Evolutionary conservation across 2,329 filamentous ascomycete species (phyloP).

Genomic region (Amauroascus verrucosus): DNA sequence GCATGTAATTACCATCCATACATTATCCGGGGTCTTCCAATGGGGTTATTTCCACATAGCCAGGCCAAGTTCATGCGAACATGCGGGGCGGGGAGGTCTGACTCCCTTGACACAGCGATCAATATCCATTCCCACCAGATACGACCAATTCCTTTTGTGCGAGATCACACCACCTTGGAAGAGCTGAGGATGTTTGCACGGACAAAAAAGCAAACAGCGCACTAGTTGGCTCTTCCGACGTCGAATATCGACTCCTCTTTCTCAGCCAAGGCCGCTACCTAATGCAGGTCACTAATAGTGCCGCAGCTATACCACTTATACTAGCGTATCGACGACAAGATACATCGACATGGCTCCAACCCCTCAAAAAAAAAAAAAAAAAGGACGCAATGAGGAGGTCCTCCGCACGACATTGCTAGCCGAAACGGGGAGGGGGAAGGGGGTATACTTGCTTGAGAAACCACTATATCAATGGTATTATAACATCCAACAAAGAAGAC

Average conservation of each 20-base stretch:
- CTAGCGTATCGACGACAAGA: not conserved
- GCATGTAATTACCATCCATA: not conserved
- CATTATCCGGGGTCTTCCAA: not conserved
- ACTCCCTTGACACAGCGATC: no score
- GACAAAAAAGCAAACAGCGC: no score
- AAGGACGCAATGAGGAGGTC: no score
- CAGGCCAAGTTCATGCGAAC: not conserved
- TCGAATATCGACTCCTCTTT: not conserved
- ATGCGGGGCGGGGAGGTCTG: not conserved
- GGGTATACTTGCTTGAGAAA: no score
- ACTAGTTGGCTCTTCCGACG: no score
- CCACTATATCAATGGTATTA: no score
- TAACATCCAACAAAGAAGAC: no score
- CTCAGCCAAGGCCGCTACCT: not conserved
- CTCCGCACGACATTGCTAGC: not conserved
- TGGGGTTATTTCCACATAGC: not conserved
- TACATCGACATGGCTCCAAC: not conserved
- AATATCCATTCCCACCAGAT: no score
- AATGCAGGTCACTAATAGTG: constrained; percentile 1
- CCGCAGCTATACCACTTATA: not conserved
- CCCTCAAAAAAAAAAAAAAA: not conserved
- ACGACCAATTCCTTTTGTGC: no score
- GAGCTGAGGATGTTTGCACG: no score
- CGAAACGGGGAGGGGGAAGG: no score
- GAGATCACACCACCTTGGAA: no score